These are phyloP conservation scores for Neofusicoccum parvum DNA, from an alignment of 2,329 filamentous ascomycete species.

Conservation along the genomic window DNA sequence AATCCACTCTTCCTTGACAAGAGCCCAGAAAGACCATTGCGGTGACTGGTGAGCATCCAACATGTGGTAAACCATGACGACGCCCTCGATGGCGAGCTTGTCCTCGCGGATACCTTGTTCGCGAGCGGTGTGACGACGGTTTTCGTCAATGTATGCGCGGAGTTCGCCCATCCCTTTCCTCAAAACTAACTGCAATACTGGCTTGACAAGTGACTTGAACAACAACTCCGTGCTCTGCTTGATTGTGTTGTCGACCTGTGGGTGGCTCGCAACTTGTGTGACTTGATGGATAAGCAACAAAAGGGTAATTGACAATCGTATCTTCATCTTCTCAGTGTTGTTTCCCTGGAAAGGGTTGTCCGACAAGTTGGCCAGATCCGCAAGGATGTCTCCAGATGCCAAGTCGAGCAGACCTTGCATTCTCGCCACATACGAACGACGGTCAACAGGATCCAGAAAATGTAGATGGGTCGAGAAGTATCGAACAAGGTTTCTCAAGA, in stretches of 20 bases:
- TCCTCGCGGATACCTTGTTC: slow-evolving; percentile 53
- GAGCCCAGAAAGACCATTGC: slow-evolving; percentile 46
- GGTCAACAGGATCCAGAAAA: slow-evolving; percentile 59
- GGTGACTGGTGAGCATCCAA: slow-evolving; percentile 36
- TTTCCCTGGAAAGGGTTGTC: neutral
- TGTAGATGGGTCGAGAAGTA: slow-evolving; percentile 54
- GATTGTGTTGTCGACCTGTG: slow-evolving; percentile 24
- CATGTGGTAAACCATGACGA: slow-evolving; percentile 51
- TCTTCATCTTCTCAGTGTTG: neutral
- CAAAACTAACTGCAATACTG: slow-evolving; percentile 40
- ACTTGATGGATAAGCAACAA: slow-evolving; percentile 36
- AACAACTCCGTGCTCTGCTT: slow-evolving; percentile 31
- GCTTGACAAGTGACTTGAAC: slow-evolving; percentile 38
- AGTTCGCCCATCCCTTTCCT: slow-evolving; percentile 40
- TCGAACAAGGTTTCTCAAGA: slow-evolving; percentile 50
- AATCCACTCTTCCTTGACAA: slow-evolving; percentile 37
- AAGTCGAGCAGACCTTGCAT: slow-evolving; percentile 45
- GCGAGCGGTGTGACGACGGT: slow-evolving; percentile 42
- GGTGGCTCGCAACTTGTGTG: slow-evolving; percentile 34
- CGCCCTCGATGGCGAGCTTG: slow-evolving; percentile 46
- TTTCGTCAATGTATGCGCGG: slow-evolving; percentile 48
- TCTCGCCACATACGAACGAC: slow-evolving; percentile 48
- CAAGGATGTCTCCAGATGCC: slow-evolving; percentile 29
- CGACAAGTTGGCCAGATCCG: neutral
- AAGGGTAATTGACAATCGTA: slow-evolving; percentile 19